Evolutionary conservation across 345 rosid genomes (phyloP).

Genomic region (Hibiscus tridactylites): DNA sequence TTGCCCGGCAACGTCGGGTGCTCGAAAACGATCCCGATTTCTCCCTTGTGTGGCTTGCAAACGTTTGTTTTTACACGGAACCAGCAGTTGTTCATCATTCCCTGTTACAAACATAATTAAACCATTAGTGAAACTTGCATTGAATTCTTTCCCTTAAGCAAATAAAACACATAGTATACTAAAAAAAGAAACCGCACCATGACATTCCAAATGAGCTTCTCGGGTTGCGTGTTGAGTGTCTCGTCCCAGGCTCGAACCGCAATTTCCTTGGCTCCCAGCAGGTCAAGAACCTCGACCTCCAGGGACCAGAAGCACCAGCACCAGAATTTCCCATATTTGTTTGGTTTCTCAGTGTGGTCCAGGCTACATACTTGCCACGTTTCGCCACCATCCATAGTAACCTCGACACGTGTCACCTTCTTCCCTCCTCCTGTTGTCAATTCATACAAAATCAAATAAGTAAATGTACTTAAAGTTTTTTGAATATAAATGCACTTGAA

Average conservation of each 20-base stretch:
- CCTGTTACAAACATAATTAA: constrained; percentile 33
- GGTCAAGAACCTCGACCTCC: constrained; percentile 72
- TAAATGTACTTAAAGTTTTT: background rate
- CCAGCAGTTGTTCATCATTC: constrained; percentile 15
- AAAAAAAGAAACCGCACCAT: constrained; percentile 32
- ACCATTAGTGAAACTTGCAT: background rate
- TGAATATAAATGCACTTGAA: background rate
- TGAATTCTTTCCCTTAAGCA: background rate
- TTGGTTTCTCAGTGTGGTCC: constrained; percentile 67
- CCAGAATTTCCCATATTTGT: constrained; percentile 68
- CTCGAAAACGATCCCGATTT: constrained; percentile 65
- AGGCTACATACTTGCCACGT: constrained; percentile 25
- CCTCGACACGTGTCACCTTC: constrained; percentile 28
- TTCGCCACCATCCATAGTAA: background rate
- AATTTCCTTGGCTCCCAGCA: constrained; percentile 68
- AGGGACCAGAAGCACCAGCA: constrained; percentile 29
- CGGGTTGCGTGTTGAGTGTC: constrained; percentile 81
- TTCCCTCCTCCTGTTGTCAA: constrained; percentile 65
- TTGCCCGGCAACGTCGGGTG: constrained; percentile 89
- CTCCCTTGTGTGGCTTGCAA: background rate
- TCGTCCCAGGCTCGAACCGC: constrained; percentile 33
- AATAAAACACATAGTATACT: no score
- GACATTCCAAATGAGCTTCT: constrained; percentile 88
- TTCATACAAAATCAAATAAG: background rate
- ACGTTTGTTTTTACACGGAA: background rate